Evolutionary conservation across 768 basidiomycete species (phyloP).

Genomic region (Agaricus subrufescens): DNA sequence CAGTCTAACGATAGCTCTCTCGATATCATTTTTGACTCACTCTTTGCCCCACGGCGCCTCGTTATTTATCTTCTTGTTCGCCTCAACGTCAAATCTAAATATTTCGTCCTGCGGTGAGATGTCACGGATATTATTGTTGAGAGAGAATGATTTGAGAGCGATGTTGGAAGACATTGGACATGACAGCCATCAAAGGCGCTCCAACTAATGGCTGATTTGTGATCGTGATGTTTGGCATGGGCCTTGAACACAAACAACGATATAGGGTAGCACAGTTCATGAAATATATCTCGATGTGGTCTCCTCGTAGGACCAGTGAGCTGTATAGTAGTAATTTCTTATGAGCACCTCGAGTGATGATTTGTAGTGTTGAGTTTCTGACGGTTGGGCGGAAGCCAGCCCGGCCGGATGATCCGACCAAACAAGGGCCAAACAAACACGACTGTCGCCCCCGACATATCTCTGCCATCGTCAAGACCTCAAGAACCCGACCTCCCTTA

Average conservation of each 20-base stretch:
- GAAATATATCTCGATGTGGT: too few relatives aligned
- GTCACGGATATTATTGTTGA: constrained; percentile 67
- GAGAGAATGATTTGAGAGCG: constrained; percentile 69
- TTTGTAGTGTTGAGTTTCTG: too few relatives aligned
- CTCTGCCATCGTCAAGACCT: constrained; percentile 7
- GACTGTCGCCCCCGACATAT: not conserved
- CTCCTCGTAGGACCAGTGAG: too few relatives aligned
- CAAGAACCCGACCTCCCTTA: constrained; percentile 4
- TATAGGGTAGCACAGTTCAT: not conserved
- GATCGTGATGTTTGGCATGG: constrained; percentile 4
- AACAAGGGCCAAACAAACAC: constrained; percentile 7
- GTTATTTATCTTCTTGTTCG: constrained; percentile 59
- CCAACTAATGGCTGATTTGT: not conserved
- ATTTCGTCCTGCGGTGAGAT: constrained; percentile 77
- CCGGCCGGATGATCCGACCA: not conserved
- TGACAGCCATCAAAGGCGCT: too few relatives aligned
- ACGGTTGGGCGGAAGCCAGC: too few relatives aligned
- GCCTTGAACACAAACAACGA: not conserved
- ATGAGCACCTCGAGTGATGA: too few relatives aligned
- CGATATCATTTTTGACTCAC: constrained; percentile 38
- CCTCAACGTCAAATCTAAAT: constrained; percentile 67
- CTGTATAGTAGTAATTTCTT: too few relatives aligned
- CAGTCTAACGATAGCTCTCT: not conserved
- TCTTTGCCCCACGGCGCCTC: constrained; percentile 85
- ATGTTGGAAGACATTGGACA: constrained; percentile 38